Base-by-base conservation (phyloP, 352 stramenopile species). In the Pythium aristosporum region DNA sequence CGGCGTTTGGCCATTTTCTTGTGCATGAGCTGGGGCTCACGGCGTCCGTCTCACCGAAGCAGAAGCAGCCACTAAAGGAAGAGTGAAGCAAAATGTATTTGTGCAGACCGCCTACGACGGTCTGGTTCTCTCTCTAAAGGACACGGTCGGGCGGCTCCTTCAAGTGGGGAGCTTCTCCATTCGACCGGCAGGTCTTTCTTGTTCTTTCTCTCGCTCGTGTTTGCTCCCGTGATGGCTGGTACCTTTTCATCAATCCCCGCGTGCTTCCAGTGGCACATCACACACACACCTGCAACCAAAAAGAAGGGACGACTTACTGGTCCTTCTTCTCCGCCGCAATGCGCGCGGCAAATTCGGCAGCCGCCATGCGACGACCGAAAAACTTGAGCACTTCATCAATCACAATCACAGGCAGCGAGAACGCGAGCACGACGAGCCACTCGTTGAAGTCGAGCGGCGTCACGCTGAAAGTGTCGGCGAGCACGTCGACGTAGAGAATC, bases 371-470 rank as follows among this genome's bases (percentile, higher is more conserved):
- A 43, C 91, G 88, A 18, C 90, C 92, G 18, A 98, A 64, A 58
- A 97, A 87, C 79, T 98, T 98, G 61, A 98, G 82, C 42, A 98
- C 82, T 72, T 98, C 94, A 67, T 98, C 94, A 63, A 98, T 97
- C 21, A 98, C 50, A 68, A 98, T 94, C 15, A 98, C 94, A 3
- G 92, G 89, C 48, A 97, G 58, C 34, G 94, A 98, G 67, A 98
- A 98, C 44, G 77, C 76, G 36, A 98, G 71, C 55, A 98, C 92
- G 53, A 98, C 65, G 21, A 96, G 69, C 94, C 92, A 98, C 71
- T 98, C 94, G 69, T 96, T 83, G 28, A 91, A 78, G 65, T 95
- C 83, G 60, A 98, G 73, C 34, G 92, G 92, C 63, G 89, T 96
- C 12, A 98, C 91, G 61, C 84, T 94, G 70, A 98, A 98, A 57